Evolutionary conservation across 2,329 filamentous ascomycete species (phyloP).

Genomic region (Beauveria asiatica): DNA sequence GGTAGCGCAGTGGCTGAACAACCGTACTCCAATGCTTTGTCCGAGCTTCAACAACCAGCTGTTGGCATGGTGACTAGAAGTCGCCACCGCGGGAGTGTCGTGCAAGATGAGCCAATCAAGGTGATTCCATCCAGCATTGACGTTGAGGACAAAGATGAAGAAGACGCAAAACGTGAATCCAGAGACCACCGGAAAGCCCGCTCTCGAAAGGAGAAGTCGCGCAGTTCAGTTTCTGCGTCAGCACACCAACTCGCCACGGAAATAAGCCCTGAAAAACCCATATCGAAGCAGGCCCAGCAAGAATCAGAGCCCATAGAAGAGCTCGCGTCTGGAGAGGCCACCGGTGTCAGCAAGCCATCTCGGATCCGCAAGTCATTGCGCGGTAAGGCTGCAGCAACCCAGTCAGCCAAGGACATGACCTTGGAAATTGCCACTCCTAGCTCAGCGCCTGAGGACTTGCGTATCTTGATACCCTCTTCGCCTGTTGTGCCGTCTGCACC

Average conservation of each 20-base stretch:
- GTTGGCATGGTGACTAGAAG: slow-evolving; percentile 10
- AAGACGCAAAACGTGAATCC: not conserved
- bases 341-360: not conserved
- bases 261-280: not conserved
- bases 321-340: not conserved
- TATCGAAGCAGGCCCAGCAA: not conserved
- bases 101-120: not conserved
- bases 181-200: not conserved
- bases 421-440: not conserved
- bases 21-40: not conserved
- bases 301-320: not conserved
- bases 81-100: not conserved
- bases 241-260: not conserved
- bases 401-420: not conserved
- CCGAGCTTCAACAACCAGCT: not conserved
- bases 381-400: not conserved
- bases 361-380: slow-evolving; percentile 5
- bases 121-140: slow-evolving; percentile 11
- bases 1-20: not conserved
- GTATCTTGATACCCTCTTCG: not conserved
- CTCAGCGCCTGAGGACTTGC: not conserved
- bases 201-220: not conserved
- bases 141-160: not conserved
- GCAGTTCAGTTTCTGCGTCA: not conserved
- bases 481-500: not conserved